Conservation (phyloP, 1,284 basidiomycete genomes). For the Somion occarium region DNA sequence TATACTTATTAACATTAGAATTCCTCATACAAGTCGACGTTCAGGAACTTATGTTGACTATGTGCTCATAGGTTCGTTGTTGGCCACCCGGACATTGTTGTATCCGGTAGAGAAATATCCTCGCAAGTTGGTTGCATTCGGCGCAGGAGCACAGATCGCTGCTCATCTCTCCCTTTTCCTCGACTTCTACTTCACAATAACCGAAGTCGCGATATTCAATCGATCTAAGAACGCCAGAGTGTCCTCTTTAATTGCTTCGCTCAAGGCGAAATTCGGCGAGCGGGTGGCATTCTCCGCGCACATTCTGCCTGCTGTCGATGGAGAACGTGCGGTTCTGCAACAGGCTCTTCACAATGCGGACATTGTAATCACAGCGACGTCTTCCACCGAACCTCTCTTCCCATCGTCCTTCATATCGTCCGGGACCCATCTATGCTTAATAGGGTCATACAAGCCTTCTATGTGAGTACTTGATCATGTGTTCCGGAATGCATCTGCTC, state of each 20-base stretch:
- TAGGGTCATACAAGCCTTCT: conserved; percentile 78
- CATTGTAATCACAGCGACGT: conserved; percentile 74
- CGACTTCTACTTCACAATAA: conserved; percentile 46
- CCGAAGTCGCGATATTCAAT: conserved; percentile 58
- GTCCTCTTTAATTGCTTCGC: conserved; percentile 31
- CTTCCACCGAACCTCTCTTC: conserved; percentile 69
- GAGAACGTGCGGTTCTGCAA: conserved; percentile 15
- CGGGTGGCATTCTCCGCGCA: conserved; percentile 26
- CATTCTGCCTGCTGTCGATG: conserved; percentile 9
- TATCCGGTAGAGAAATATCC: conserved; percentile 36
- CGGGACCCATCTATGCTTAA: conserved; percentile 69
- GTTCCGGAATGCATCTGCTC: not conserved
- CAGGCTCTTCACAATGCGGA: conserved; percentile 37
- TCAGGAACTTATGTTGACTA: not conserved
- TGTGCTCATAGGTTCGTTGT: conserved; percentile 54
- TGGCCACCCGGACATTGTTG: conserved; percentile 59
- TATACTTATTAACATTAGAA: too few species aligned
- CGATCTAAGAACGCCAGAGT: conserved; percentile 54
- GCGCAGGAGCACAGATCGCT: conserved; percentile 67
- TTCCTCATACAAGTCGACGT: too few species aligned
- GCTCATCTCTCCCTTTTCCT: conserved; percentile 66
- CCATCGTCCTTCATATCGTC: conserved; percentile 52
- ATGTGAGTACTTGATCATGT: too few species aligned
- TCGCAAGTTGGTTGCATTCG: conserved; percentile 59
- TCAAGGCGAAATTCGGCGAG: conserved; percentile 38